Evolutionary conservation across 2,329 filamentous ascomycete species (phyloP).

Genomic region (Polytolypa hystricis): DNA sequence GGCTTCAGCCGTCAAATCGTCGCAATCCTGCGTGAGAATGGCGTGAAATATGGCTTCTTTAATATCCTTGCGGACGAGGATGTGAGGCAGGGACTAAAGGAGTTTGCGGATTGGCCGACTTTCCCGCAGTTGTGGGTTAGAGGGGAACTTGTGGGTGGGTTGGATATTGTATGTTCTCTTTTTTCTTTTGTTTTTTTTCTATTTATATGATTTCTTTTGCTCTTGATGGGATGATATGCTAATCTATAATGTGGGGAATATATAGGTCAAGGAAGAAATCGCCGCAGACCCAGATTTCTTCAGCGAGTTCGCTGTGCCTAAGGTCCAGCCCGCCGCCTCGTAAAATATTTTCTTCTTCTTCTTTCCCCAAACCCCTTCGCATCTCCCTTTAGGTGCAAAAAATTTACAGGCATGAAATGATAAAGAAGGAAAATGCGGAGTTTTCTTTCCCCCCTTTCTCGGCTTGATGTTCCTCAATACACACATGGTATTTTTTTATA

Average conservation of each 20-base stretch:
- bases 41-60: constrained; percentile 96
- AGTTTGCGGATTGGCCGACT: constrained; percentile 97
- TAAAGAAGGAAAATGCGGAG: no score
- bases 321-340: constrained; percentile 16
- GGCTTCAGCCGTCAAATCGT: constrained; percentile 91
- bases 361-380: not conserved
- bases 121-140: constrained; percentile 90
- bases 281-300: constrained; percentile 75
- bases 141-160: constrained; percentile 79
- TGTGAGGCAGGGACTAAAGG: constrained; percentile 90
- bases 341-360: constrained; percentile 12
- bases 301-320: constrained; percentile 51
- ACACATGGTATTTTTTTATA: no score
- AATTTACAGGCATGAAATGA: not conserved
- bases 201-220: constrained; percentile 4
- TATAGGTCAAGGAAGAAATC: constrained; percentile 84
- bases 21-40: constrained; percentile 71
- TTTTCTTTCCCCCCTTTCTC: no score
- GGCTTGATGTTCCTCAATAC: no score
- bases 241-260: constrained; percentile 2
- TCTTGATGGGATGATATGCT: no score
- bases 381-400: not conserved
- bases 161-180: constrained; percentile 72
- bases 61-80: constrained; percentile 97
- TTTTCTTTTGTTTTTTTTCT: constrained; percentile 13